These are phyloP conservation scores for Daldinia sp. DNA, from an alignment of 2,329 filamentous ascomycete species.

Conservation along the genomic window DNA sequence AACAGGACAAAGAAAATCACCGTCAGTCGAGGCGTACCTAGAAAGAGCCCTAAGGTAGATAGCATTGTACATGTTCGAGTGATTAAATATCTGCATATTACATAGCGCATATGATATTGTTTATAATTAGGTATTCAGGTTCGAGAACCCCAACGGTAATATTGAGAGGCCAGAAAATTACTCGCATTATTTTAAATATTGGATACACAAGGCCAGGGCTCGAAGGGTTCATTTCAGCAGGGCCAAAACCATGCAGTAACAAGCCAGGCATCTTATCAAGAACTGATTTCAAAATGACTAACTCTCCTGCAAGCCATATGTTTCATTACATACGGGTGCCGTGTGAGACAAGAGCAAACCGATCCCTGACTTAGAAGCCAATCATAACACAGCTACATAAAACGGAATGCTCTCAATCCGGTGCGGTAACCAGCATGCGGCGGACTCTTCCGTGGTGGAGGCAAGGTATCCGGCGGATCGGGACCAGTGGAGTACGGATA, in stretches of 20 bases:
- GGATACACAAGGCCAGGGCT: too few species aligned
- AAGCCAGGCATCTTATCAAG: neutral
- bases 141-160: too few species aligned
- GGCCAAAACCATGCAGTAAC: neutral
- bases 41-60: too few species aligned
- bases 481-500: conserved; percentile 25
- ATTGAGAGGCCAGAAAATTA: too few species aligned
- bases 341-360: neutral
- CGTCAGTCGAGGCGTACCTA: neutral
- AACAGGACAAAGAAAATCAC: neutral
- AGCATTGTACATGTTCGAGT: too few species aligned
- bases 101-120: too few species aligned
- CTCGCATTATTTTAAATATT: too few species aligned
- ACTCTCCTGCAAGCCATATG: conserved; percentile 4
- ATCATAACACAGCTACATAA: conserved; percentile 5
- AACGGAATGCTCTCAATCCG: conserved; percentile 30
- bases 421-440: conserved; percentile 11
- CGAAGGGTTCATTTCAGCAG: neutral
- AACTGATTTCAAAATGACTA: neutral
- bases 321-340: neutral
- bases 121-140: too few species aligned
- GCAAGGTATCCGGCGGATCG: conserved; percentile 21
- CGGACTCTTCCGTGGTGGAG: conserved; percentile 4
- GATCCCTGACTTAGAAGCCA: conserved; percentile 5
- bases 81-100: too few species aligned